Percentiles rank a stretch among this genome's conserved stretches.
These are phyloP conservation scores for Quercus cerris DNA, from an alignment of 306 rosid species.

Conservation along the genomic window DNA sequence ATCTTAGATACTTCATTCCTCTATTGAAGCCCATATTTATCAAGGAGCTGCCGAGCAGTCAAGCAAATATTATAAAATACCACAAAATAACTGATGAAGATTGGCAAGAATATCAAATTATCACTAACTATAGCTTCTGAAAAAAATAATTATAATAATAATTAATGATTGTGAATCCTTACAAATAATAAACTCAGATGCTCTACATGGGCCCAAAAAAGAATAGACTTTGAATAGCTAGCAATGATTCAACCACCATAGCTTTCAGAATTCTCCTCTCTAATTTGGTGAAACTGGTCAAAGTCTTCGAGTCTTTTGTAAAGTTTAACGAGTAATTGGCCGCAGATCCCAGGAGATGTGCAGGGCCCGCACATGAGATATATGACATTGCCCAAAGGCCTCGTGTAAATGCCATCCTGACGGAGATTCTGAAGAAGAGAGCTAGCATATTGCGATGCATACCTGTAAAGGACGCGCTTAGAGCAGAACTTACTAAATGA, in stretches of 20 bases:
- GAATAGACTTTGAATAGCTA: neutral
- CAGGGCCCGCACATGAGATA: constrained; percentile 93
- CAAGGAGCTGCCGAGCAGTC: neutral
- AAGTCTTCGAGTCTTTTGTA: constrained; percentile 62
- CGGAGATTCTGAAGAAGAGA: constrained; percentile 72
- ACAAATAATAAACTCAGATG: neutral
- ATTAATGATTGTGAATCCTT: neutral
- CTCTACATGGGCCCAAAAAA: neutral
- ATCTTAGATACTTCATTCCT: neutral
- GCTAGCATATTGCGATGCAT: constrained; percentile 66
- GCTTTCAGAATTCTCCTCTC: constrained; percentile 8
- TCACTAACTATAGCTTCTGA: neutral
- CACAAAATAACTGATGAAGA: neutral
- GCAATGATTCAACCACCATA: neutral
- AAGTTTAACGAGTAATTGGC: constrained; percentile 65
- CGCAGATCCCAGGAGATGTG: constrained; percentile 70
- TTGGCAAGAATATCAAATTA: neutral
- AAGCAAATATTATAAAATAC: neutral
- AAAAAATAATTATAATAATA: neutral
- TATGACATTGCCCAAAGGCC: constrained; percentile 85
- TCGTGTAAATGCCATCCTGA: constrained; percentile 72
- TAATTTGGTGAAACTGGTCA: constrained; percentile 37
- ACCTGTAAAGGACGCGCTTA: constrained; percentile 48
- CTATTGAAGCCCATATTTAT: neutral
- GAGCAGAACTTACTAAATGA: constrained; percentile 7